A percentile compares a stretch with the other conserved stretches of the same genome.
Conservation (phyloP, 75 land plant genomes). For the Pinus taeda region DNA sequence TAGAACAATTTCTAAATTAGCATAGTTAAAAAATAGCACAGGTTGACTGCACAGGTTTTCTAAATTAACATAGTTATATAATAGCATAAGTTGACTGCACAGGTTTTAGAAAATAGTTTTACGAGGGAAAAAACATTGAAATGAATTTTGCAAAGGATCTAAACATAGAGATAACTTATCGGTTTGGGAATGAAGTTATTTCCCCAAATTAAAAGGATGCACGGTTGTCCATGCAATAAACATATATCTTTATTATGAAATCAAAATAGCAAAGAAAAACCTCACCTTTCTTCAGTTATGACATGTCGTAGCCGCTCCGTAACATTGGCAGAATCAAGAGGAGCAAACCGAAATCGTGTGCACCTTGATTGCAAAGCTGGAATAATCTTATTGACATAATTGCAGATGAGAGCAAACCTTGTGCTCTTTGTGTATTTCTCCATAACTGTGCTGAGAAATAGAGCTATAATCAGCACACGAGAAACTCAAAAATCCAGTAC, state of each 20-base stretch:
- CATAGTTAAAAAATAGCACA: background rate
- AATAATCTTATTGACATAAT: constrained; percentile 96
- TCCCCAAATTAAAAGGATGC: background rate
- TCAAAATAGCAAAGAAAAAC: background rate
- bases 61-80: background rate
- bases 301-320: constrained; percentile 76
- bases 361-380: constrained; percentile 99
- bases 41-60: background rate
- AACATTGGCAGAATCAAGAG: constrained; percentile 74
- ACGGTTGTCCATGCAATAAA: background rate
- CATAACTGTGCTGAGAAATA: constrained; percentile 54
- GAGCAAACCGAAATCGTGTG: constrained; percentile 94
- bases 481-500: constrained; percentile 1
- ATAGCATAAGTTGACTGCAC: background rate
- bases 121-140: background rate
- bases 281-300: constrained; percentile 80
- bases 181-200: background rate
- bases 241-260: background rate
- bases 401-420: constrained; percentile 93
- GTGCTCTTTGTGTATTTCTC: constrained; percentile 96
- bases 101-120: background rate
- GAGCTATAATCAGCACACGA: constrained; percentile 9
- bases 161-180: background rate
- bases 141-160: background rate
- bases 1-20: no score